Evolutionary conservation across 1,284 basidiomycete species (phyloP).

Genomic region (Heterobasidion irregulare): DNA sequence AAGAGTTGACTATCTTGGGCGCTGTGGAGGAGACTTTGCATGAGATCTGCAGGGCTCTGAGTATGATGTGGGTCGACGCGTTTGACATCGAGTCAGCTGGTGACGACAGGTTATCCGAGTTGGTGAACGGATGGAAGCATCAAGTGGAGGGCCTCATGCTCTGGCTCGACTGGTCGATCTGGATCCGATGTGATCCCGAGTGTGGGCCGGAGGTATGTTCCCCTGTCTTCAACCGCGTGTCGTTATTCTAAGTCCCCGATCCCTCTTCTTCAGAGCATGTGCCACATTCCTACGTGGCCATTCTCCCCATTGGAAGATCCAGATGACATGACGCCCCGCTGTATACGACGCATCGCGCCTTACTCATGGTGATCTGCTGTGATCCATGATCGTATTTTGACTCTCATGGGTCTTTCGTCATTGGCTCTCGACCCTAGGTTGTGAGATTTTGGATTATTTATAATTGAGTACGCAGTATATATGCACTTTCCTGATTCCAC

Average conservation of each 20-base stretch:
- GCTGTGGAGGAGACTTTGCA: constrained; percentile 24
- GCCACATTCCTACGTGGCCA: constrained; percentile 40
- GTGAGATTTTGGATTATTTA: no score
- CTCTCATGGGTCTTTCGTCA: no score
- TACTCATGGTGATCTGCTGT: background rate
- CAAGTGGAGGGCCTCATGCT: constrained; percentile 24
- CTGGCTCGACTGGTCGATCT: constrained; percentile 39
- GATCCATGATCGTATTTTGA: no score
- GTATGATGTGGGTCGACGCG: constrained; percentile 31
- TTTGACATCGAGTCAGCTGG: constrained; percentile 17
- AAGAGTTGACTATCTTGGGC: constrained; percentile 25
- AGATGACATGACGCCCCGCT: constrained; percentile 7
- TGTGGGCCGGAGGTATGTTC: constrained; percentile 28
- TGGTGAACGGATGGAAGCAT: constrained; percentile 21
- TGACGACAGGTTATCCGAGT: background rate
- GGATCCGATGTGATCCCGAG: constrained; percentile 32
- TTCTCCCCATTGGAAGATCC: constrained; percentile 2
- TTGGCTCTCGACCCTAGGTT: no score
- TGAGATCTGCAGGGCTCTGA: constrained; percentile 39
- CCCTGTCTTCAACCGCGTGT: background rate
- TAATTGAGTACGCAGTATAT: no score
- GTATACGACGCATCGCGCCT: constrained; percentile 2
- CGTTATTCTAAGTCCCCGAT: background rate
- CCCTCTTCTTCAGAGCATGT: constrained; percentile 26
- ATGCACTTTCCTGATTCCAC: no score